Evolutionary conservation across 2,329 filamentous ascomycete genomes (phyloP), one percentile per base, ranked within the genome.

Genomic region (Zelopaecilomyces penicillatus): DNA sequence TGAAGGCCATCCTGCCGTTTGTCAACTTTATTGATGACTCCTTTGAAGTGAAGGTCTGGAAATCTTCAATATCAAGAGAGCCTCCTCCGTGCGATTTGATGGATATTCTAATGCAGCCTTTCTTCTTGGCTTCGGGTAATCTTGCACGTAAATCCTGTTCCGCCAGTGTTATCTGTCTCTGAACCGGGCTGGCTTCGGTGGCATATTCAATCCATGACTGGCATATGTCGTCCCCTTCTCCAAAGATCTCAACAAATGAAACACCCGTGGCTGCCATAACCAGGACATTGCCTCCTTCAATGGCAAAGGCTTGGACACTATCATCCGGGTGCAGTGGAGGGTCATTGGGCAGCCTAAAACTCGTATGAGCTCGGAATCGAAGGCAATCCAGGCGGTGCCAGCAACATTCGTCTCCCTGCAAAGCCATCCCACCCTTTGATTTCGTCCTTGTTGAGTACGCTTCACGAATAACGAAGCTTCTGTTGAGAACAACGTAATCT

Each of bases 311-410:
- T 57, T 95, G 87, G 2, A 96, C 77, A 52, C 87, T 89, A 32
- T 78, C 77, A 54, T 96, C 90, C 1, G 73, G 65, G 50, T 71
- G 75, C 34, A 76, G 61, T 11, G 76, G 67, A 5, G 76, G 66
- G 55, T 97, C 93, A 45, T 80, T 83, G 0, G 90, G 87, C 42
- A 95, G 75, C 44, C 82, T 76, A 70, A 98, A 97, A 61, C 87
- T 89, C 4, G 90, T 88, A 59, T 98, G 93, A 53, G 83, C 85
- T 52, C 89, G 83, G 69, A 96, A 95, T 34, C 89, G 85, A 42
- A 98, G 73, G 43, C 82, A 82, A 63, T 97, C 93, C 5, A 97
- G 75, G 46, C 90, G 79, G 64, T 96, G 90, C 91, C 91, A 97
- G 28, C 73, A 75, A 62, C 90, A 95, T 65, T 97, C 93, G 54